Evolutionary conservation across 2,329 filamentous ascomycete species (phyloP), one percentile per base, ranked within the genome.

Genomic region (Penicillium sp.): DNA sequence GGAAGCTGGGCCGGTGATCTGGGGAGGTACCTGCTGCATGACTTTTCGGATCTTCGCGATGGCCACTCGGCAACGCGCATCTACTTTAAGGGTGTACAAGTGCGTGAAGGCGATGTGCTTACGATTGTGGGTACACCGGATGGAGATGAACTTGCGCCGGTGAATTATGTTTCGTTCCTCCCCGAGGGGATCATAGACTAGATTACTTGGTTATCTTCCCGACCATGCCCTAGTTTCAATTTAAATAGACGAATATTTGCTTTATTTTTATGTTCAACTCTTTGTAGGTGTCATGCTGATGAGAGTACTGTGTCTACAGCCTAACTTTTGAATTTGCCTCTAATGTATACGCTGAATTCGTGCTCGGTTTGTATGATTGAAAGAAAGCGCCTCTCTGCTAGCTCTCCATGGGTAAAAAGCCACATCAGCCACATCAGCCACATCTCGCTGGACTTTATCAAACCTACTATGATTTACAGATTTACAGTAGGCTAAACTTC

Each of bases 141-240:
- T 43, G 50, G 50, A 33, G 40, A 36, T 33, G 50, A 54, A 19
- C 50, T 16, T 41, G 50, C 50, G 24, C 50, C 50, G 11, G 13
- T 54, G 13, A 37, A 54, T 19, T 54, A 54, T 54, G 50, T 54
- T 33, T 54, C 50, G 3, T 41, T 54, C 22, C 24, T 54, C 4
- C 50, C 50, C 3, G 50, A 43, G 16, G 50, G 50, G 5, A 54
- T 39, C 22, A 54, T 54, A 27, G 50, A 54, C 22, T 54, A 54
- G 50, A 22, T 16, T 36, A 19, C 24, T 37, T 50, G 31, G 14
- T 14, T 47, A 16, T 27, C 27, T 31, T 14, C 24, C 22, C 22
- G 22, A 22, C 22, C 24, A 27, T 27, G 11, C 7, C 5, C 22
- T 11, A 16, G 19, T 47, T 27, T 47, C 27, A 11, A 31, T 47